phyloP scores from a whole-genome alignment of 169 alveolate genomes.

The Eimeria necatrix region DNA sequence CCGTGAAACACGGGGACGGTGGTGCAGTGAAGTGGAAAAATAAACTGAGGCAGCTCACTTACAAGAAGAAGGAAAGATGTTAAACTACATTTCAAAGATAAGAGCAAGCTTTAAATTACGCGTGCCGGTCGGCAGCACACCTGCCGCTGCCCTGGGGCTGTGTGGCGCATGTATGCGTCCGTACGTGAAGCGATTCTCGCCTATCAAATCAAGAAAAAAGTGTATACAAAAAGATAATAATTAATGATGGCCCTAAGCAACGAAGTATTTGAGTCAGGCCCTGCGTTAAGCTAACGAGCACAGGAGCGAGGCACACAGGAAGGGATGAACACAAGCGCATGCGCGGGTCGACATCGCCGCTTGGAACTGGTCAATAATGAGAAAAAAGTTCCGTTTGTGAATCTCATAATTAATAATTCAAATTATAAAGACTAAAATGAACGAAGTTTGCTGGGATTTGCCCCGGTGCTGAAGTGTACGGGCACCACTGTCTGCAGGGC shows the following conservation, averaged over 20 bases:
- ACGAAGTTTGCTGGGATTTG: too few relatives aligned
- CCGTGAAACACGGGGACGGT: too few relatives aligned
- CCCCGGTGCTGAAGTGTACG: too few relatives aligned
- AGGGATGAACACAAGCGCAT: slow-evolving; percentile 48
- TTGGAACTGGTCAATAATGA: background rate
- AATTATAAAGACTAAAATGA: too few relatives aligned
- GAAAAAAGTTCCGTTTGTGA: background rate
- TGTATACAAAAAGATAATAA: background rate
- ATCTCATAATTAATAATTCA: too few relatives aligned
- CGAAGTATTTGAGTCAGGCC: background rate
- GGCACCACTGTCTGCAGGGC: slow-evolving; percentile 22
- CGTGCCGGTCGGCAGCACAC: slow-evolving; percentile 43
- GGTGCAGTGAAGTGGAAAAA: too few relatives aligned
- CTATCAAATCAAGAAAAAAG: background rate
- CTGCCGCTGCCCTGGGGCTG: slow-evolving; percentile 33
- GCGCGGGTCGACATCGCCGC: slow-evolving; percentile 46
- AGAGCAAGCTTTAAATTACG: background rate
- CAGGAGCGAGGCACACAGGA: background rate
- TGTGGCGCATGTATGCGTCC: slow-evolving; percentile 11
- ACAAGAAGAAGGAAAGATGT: background rate
- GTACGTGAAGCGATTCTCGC: too few relatives aligned
- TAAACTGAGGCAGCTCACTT: background rate
- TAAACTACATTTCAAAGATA: background rate
- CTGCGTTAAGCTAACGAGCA: background rate
- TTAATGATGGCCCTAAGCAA: background rate